Percentiles rank a stretch among this genome's conserved stretches.
phyloP scores from a whole-genome alignment of 371 early-diverging fungal genomes.

The Lichtheimia corymbifera region DNA sequence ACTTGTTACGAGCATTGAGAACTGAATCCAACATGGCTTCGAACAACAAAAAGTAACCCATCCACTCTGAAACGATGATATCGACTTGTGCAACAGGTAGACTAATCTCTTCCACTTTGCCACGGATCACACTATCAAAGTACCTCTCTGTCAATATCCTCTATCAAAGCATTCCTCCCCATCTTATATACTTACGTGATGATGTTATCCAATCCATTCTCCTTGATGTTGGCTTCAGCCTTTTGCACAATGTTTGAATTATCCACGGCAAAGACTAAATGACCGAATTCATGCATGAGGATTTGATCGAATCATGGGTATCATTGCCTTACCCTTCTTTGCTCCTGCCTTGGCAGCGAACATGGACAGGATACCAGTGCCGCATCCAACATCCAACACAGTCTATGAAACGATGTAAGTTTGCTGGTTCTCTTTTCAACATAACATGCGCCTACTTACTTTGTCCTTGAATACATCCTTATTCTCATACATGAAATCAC shows the following conservation, averaged over 20 bases:
- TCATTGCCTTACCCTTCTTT: slow-evolving; percentile 12
- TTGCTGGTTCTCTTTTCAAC: neutral
- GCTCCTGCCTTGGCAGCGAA: slow-evolving; percentile 92
- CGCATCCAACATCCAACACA: slow-evolving; percentile 85
- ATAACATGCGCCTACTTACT: slow-evolving; percentile 25
- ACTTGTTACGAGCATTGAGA: slow-evolving; percentile 80
- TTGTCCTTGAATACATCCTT: slow-evolving; percentile 85
- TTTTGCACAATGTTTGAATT: slow-evolving; percentile 85
- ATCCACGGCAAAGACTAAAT: slow-evolving; percentile 80
- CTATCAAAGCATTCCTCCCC: neutral
- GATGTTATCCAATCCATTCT: slow-evolving; percentile 74
- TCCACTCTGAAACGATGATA: slow-evolving; percentile 91
- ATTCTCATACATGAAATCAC: slow-evolving; percentile 83
- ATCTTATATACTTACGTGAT: slow-evolving; percentile 46
- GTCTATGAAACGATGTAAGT: slow-evolving; percentile 9
- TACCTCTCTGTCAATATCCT: neutral
- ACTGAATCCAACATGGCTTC: slow-evolving; percentile 93
- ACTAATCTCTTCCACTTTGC: slow-evolving; percentile 83
- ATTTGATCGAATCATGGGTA: too few relatives aligned
- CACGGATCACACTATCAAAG: slow-evolving; percentile 56
- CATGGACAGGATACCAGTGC: slow-evolving; percentile 97
- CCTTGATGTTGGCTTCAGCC: slow-evolving; percentile 75
- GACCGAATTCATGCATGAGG: neutral
- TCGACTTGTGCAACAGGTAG: slow-evolving; percentile 82
- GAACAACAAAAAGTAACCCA: slow-evolving; percentile 89